A percentile compares a stretch with the other conserved stretches of the same genome.
Evolutionary conservation across 2,329 filamentous ascomycete species (phyloP).

Genomic region (Penicillium sp.): DNA sequence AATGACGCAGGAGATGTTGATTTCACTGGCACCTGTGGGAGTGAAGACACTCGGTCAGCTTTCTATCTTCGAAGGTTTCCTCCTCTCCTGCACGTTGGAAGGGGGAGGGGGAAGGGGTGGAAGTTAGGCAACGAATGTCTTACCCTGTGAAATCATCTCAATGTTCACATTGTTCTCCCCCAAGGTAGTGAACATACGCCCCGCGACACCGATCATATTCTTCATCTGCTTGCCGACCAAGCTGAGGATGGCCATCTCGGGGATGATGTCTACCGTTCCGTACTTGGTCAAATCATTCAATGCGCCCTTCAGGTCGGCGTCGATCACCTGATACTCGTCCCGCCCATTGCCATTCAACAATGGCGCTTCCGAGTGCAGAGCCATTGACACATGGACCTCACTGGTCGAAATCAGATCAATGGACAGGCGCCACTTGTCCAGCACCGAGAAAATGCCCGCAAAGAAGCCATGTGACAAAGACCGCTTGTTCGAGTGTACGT

Average conservation of each 20-base stretch:
- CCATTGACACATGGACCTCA: constrained; percentile 97
- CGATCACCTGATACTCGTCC: constrained; percentile 56
- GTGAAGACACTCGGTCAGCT: constrained; percentile 17
- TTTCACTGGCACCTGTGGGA: constrained; percentile 83
- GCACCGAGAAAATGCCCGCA: constrained; percentile 86
- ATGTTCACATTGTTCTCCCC: constrained; percentile 95
- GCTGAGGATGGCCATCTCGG: constrained; percentile 93
- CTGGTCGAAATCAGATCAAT: constrained; percentile 96
- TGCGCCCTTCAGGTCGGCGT: constrained; percentile 64
- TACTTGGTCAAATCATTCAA: constrained; percentile 74
- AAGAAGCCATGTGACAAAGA: constrained; percentile 96
- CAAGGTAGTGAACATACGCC: constrained; percentile 90
- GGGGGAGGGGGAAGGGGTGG: background rate
- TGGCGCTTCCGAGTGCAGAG: constrained; percentile 76
- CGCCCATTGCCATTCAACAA: constrained; percentile 52
- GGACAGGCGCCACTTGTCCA: constrained; percentile 82
- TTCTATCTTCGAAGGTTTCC: constrained; percentile 1
- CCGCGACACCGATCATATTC: constrained; percentile 93
- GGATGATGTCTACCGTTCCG: constrained; percentile 86
- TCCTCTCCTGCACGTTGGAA: background rate
- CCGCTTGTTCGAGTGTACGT: constrained; percentile 96
- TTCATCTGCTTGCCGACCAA: constrained; percentile 95
- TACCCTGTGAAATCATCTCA: constrained; percentile 99
- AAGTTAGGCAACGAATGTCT: constrained; percentile 26
- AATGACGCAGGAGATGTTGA: constrained; percentile 98